These are phyloP conservation scores for Apophysomyces ossiformis DNA, from an alignment of 371 early-diverging fungal species.

Conservation along the genomic window DNA sequence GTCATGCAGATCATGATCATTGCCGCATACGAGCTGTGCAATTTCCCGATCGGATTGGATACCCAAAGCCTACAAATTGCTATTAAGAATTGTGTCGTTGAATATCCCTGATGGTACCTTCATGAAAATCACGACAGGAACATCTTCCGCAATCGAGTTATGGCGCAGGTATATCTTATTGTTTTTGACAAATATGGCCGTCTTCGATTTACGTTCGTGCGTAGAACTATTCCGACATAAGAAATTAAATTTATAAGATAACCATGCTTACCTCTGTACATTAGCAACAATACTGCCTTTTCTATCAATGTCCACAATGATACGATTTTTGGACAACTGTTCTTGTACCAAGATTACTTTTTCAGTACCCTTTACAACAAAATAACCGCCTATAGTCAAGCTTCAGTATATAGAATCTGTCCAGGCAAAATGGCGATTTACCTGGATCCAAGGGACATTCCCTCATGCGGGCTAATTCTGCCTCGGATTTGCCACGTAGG, in stretches of 20 bases:
- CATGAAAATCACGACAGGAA: constrained; percentile 91
- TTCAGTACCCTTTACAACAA: constrained; percentile 98
- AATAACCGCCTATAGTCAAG: constrained; percentile 86
- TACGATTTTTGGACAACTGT: constrained; percentile 99
- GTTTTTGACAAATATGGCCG: constrained; percentile 84
- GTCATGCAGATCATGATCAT: constrained; percentile 83
- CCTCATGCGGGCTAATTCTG: constrained; percentile 82
- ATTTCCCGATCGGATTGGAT: constrained; percentile 96
- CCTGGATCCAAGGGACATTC: constrained; percentile 99
- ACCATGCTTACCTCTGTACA: constrained; percentile 42
- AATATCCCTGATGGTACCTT: constrained; percentile 44
- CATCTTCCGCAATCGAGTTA: constrained; percentile 93
- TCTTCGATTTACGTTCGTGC: constrained; percentile 98
- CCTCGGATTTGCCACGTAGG: constrained; percentile 77
- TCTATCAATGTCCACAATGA: constrained; percentile 95
- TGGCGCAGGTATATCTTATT: constrained; percentile 92
- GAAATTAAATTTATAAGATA: not conserved
- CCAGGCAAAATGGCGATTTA: constrained; percentile 13
- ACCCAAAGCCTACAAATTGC: constrained; percentile 83
- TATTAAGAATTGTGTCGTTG: not conserved
- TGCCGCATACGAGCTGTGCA: constrained; percentile 91
- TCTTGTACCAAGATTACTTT: constrained; percentile 99
- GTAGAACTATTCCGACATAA: constrained; percentile 73
- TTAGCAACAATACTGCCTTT: constrained; percentile 77
- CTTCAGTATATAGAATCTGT: constrained; percentile 14